phyloP scores from a whole-genome alignment of 202 grass and related monocot genomes.

The Zizania palustris region DNA sequence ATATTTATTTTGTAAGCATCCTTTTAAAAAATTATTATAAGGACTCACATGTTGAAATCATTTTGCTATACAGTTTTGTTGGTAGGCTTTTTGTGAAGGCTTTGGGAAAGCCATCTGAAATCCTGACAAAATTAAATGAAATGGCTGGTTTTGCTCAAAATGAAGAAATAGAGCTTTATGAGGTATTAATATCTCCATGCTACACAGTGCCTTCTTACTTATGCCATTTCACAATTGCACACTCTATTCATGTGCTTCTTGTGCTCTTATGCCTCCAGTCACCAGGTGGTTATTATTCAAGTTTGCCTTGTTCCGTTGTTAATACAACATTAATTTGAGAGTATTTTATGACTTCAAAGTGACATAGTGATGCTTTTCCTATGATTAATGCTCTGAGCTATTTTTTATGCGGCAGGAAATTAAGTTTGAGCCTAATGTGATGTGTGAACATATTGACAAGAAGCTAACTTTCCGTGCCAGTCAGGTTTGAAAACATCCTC shows the following conservation, averaged over 20 bases:
- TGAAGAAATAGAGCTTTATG: conserved; percentile 93
- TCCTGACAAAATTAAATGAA: conserved; percentile 80
- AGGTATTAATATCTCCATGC: conserved; percentile 55
- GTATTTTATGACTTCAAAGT: conserved; percentile 24
- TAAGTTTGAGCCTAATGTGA: conserved; percentile 91
- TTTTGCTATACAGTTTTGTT: conserved; percentile 58
- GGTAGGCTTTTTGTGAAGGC: conserved; percentile 88
- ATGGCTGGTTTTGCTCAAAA: conserved; percentile 81
- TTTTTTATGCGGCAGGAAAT: conserved; percentile 79
- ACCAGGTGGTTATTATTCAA: conserved; percentile 23
- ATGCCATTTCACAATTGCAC: conserved; percentile 10
- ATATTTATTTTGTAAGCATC: conserved; percentile 20
- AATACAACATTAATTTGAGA: background rate
- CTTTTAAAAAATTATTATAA: conserved; percentile 22
- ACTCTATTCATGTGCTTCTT: conserved; percentile 30
- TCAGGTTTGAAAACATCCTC: conserved; percentile 59
- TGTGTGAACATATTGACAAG: conserved; percentile 98
- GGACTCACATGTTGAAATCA: conserved; percentile 24
- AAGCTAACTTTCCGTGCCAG: conserved; percentile 79
- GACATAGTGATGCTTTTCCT: conserved; percentile 13
- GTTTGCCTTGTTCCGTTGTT: background rate
- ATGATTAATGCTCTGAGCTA: conserved; percentile 33
- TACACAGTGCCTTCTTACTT: conserved; percentile 21
- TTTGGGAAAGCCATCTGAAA: conserved; percentile 77
- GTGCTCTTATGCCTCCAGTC: conserved; percentile 18